Conservation (phyloP, 768 basidiomycete species). For the Leccinum disarticulatum region DNA sequence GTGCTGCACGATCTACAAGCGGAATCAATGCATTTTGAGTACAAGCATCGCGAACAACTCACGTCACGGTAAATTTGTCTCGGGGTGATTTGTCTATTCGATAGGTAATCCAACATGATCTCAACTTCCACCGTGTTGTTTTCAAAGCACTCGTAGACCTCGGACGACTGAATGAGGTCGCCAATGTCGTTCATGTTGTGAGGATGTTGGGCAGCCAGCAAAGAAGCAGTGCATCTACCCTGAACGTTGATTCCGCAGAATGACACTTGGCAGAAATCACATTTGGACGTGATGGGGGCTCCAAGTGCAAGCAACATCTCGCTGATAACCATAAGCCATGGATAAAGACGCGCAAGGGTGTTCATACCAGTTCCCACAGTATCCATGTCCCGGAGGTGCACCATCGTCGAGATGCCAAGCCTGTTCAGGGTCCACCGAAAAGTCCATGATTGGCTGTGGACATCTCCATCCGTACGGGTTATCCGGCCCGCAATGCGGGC, state of each 20-base stretch:
- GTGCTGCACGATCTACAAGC: constrained; percentile 57
- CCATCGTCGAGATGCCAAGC: constrained; percentile 82
- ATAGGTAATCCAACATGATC: constrained; percentile 79
- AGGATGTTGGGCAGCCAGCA: constrained; percentile 60
- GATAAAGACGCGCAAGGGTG: background rate
- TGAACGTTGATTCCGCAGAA: constrained; percentile 84
- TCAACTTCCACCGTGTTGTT: constrained; percentile 80
- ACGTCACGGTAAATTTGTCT: constrained; percentile 79
- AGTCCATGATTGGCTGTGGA: constrained; percentile 78
- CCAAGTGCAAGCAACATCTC: constrained; percentile 71
- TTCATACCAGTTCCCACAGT: constrained; percentile 78
- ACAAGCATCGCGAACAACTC: constrained; percentile 12
- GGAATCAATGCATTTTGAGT: background rate
- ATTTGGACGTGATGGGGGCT: constrained; percentile 78
- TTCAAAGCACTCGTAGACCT: constrained; percentile 79
- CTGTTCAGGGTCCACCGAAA: constrained; percentile 60
- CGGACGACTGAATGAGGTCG: constrained; percentile 76
- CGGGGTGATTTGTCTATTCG: constrained; percentile 59
- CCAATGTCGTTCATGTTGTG: constrained; percentile 64
- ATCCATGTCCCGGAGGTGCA: constrained; percentile 72
- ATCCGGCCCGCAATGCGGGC: constrained; percentile 70
- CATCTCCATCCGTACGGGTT: constrained; percentile 81
- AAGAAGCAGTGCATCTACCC: constrained; percentile 64
- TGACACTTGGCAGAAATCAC: constrained; percentile 78
- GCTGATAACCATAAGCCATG: constrained; percentile 35